phyloP scores from a whole-genome alignment of 192 early-diverging fungal species.

The Coemansia sp. region DNA sequence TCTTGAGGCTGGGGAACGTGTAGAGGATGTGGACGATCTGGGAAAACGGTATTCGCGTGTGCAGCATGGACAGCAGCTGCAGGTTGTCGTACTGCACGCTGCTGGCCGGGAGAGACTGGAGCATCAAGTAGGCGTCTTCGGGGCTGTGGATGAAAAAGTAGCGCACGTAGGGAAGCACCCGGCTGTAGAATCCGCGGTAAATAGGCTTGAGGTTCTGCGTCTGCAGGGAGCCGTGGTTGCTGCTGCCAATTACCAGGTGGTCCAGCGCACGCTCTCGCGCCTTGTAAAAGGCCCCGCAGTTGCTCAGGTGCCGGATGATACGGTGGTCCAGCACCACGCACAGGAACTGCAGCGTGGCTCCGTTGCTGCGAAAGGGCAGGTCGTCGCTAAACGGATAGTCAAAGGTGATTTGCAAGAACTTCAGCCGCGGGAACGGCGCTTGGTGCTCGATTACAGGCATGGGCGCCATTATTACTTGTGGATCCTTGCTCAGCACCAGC shows the following conservation, averaged over 20 bases:
- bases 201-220: neutral
- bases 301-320: neutral
- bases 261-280: neutral
- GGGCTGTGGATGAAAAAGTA: conserved; percentile 4
- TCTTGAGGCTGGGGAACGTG: neutral
- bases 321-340: neutral
- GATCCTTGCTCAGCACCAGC: neutral
- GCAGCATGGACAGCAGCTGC: neutral
- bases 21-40: neutral
- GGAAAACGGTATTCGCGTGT: neutral
- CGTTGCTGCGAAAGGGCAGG: conserved; percentile 9
- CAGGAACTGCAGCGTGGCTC: neutral
- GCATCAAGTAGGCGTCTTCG: neutral
- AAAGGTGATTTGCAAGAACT: neutral
- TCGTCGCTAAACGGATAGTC: conserved; percentile 12
- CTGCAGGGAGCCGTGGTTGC: neutral
- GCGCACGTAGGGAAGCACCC: neutral
- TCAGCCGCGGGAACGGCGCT: conserved; percentile 7
- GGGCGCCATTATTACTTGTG: neutral
- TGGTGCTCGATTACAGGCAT: neutral
- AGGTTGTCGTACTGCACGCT: neutral
- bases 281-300: neutral
- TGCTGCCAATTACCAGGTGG: conserved; percentile 2
- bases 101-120: neutral
- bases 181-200: neutral